Base-by-base conservation (phyloP, 2,329 filamentous ascomycete genomes). In the Anisogramma anomala region DNA sequence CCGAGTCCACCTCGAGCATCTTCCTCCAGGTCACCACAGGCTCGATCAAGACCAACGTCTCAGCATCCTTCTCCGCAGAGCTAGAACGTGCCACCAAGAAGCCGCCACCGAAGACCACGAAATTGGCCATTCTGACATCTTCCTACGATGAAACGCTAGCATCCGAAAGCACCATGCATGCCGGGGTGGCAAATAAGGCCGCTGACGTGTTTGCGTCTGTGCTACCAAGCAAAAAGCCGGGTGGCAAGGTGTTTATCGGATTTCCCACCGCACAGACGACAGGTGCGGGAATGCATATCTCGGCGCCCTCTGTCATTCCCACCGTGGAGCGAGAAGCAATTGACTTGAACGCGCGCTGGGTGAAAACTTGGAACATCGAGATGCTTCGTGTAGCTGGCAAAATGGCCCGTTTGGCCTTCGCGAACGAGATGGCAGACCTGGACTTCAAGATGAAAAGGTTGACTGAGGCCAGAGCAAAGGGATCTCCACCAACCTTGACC, bases 251-350 rank as follows among this genome's bases (percentile, higher is more conserved):
- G 41, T 98, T 96, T 55, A 98, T 98, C 54, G 91, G 91, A 0
- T 98, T 98, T 55, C 89, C 91, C 3, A 98, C 91, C 1, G 88
- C 89, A 51, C 91, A 98, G 64, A 98, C 91, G 0, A 98, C 93
- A 0, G 91, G 89, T 41, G 79, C 89, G 20, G 84, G 89, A 13
- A 83, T 93, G 57, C 91, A 98, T 59, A 83, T 98, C 22, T 96
- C 89, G 10, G 91, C 91, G 0, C 91, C 88, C 1, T 95, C 89
- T 0, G 80, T 98, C 11, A 98, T 98, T 43, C 91, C 91, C 0
- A 98, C 91, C 0, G 93, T 98, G 2, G 91, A 98, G 61, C 79
- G 91, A 56, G 91, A 98, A 58, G 91, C 86, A 40, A 94, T 98
- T 43, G 91, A 98, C 59, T 69, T 98, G 48, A 96, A 98, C 58